phyloP scores from a whole-genome alignment of 2,329 filamentous ascomycete species.

The Chaetomiaceae sp. region DNA sequence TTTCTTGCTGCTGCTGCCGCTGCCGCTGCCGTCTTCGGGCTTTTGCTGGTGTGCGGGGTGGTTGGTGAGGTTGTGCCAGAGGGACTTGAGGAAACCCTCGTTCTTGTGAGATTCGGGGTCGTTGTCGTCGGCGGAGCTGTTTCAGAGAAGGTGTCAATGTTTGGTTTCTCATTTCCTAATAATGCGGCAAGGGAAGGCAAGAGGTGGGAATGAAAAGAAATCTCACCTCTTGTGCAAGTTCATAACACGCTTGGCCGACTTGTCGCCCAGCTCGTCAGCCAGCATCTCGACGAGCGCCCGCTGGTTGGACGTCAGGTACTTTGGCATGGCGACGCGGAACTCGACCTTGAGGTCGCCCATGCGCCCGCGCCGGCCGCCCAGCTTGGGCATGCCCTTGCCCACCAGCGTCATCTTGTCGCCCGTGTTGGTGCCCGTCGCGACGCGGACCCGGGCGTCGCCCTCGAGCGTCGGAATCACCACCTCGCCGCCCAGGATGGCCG shows the following conservation, averaged over 20 bases:
- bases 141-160: constrained; percentile 2
- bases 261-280: constrained; percentile 92
- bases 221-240: constrained; percentile 60
- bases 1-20: constrained; percentile 10
- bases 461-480: constrained; percentile 86
- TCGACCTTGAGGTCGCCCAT: constrained; percentile 86
- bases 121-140: constrained; percentile 10
- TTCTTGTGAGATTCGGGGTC: constrained; percentile 58
- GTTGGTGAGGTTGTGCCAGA: constrained; percentile 90
- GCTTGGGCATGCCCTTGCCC: constrained; percentile 91
- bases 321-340: constrained; percentile 93
- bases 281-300: constrained; percentile 91
- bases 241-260: constrained; percentile 89
- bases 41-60: constrained; percentile 54
- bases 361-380: constrained; percentile 61
- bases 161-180: background rate
- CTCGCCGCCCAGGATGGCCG: constrained; percentile 86
- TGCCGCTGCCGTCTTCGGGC: background rate
- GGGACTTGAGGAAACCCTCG: constrained; percentile 86
- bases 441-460: constrained; percentile 83
- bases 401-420: constrained; percentile 85
- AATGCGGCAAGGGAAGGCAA: background rate
- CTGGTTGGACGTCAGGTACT: constrained; percentile 87
- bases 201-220: constrained; percentile 17
- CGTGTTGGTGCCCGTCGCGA: constrained; percentile 85